Base-by-base conservation (phyloP, 805 yeast species). In the Kodamaea neixiangensis region DNA sequence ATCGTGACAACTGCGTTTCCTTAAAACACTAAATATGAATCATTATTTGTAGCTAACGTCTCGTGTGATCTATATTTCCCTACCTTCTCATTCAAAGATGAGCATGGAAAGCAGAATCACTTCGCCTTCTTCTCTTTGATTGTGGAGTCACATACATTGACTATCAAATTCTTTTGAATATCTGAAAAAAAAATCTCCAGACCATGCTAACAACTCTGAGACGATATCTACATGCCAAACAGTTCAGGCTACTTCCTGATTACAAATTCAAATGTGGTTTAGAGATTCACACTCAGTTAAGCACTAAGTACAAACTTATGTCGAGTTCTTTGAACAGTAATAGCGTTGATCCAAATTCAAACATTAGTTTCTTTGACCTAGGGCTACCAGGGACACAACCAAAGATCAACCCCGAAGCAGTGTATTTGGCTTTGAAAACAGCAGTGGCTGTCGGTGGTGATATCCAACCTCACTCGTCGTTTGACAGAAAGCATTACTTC, bases 381-480 rank as follows among this genome's bases (percentile, higher is more conserved):
- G 88, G 93, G 6, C 65, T 94, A 20, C 99, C 99, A 0, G 99
- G 99, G 2, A 85, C 97, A 0, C 96, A 88, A 64, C 99, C 99
- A 0, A 73, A 59, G 40, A 66, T 94, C 44, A 93, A 92, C 63
- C 80, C 81, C 15, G 87, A 90, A 58, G 92, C 92, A 1, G 63
- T 93, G 3, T 60, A 81, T 0, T 77, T 80, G 31, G 96, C 97
- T 0, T 61, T 90, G 38, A 82, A 81, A 58, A 81, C 96, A 1
- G 92, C 96, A 0, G 66, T 79, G 1, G 89, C 94, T 0, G 67
- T 92, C 47, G 76, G 85, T 31, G 80, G 89, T 52, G 63, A 73
- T 0, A 76, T 94, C 13, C 80, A 80, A 51, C 56, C 67, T 0
- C 55, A 62, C 6, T 87, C 93, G 1, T 73, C 85, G 1, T 94